phyloP scores from a whole-genome alignment of 2,329 filamentous ascomycete genomes.

The Colletotrichum tamarilloi region DNA sequence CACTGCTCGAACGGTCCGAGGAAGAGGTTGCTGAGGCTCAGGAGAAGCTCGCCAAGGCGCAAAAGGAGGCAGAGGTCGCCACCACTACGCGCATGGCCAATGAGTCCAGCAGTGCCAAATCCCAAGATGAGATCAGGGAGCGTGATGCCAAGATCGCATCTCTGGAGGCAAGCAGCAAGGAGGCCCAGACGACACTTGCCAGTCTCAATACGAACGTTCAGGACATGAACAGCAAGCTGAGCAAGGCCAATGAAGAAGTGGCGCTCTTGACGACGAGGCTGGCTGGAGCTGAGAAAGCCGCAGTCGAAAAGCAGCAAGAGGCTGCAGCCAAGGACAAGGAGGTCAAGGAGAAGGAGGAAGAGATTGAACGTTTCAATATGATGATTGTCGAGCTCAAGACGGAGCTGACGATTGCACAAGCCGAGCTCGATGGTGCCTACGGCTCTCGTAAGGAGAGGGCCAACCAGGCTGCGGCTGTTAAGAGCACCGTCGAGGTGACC shows the following conservation, averaged over 20 bases:
- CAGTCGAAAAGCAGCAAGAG: conserved; percentile 54
- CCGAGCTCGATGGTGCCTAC: conserved; percentile 71
- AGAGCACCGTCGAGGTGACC: conserved; percentile 57
- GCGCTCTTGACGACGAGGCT: conserved; percentile 51
- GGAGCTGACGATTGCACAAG: conserved; percentile 69
- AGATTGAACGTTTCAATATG: conserved; percentile 62
- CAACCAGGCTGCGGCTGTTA: conserved; percentile 66
- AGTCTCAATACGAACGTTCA: conserved; percentile 44
- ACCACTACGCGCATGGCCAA: conserved; percentile 38
- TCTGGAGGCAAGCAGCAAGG: conserved; percentile 53
- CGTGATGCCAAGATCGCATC: conserved; percentile 52
- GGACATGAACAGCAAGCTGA: conserved; percentile 45
- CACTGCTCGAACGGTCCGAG: conserved; percentile 49
- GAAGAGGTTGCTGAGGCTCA: conserved; percentile 53
- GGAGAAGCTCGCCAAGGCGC: conserved; percentile 59
- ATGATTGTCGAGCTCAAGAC: conserved; percentile 70
- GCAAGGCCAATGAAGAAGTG: conserved; percentile 54
- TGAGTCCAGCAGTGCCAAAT: conserved; percentile 35
- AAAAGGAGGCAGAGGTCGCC: conserved; percentile 59
- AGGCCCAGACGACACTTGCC: conserved; percentile 47
- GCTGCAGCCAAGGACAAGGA: conserved; percentile 49
- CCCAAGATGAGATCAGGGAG: conserved; percentile 50
- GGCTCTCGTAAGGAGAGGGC: conserved; percentile 69
- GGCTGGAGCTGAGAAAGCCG: conserved; percentile 41
- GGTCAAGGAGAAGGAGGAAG: conserved; percentile 60